These are phyloP conservation scores for Pichia inconspicua DNA, from an alignment of 1,139 yeast species.

Conservation along the genomic window DNA sequence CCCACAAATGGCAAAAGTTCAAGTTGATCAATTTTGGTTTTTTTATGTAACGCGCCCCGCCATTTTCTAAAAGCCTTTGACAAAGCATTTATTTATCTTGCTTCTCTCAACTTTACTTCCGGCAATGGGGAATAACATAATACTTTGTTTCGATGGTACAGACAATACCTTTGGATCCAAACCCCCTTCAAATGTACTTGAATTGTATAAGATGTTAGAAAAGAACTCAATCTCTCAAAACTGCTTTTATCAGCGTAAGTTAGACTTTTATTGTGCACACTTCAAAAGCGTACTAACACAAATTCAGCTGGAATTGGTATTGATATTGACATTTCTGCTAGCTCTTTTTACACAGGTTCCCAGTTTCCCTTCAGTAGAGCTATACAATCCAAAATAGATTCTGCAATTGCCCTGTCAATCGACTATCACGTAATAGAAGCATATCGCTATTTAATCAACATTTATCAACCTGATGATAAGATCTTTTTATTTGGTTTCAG, in stretches of 20 bases:
- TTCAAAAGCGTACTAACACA: background rate
- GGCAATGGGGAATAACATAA: slow-evolving; percentile 28
- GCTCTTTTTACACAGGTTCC: slow-evolving; percentile 2
- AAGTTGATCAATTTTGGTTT: too few relatives aligned
- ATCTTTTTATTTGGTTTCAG: slow-evolving; percentile 54
- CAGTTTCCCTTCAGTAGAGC: background rate
- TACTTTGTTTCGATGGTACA: slow-evolving; percentile 60
- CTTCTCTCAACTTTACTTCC: background rate
- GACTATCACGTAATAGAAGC: slow-evolving; percentile 51
- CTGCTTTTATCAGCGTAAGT: slow-evolving; percentile 51
- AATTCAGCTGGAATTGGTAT: slow-evolving; percentile 49
- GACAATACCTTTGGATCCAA: slow-evolving; percentile 48
- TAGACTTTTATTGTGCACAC: background rate
- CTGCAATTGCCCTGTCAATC: slow-evolving; percentile 45
- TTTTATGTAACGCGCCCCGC: too few relatives aligned
- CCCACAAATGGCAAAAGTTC: too few relatives aligned
- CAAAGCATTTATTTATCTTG: too few relatives aligned
- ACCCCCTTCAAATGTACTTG: slow-evolving; percentile 50
- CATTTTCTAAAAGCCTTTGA: too few relatives aligned
- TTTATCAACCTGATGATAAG: slow-evolving; percentile 41
- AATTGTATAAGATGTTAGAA: slow-evolving; percentile 45
- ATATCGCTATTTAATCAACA: slow-evolving; percentile 42
- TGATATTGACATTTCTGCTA: slow-evolving; percentile 35
- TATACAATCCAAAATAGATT: slow-evolving; percentile 30
- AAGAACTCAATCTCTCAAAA: slow-evolving; percentile 35